Evolutionary conservation across 805 yeast species (phyloP), one percentile per base, ranked within the genome.

Genomic region (Yamadazyma takamatsuzukensis): DNA sequence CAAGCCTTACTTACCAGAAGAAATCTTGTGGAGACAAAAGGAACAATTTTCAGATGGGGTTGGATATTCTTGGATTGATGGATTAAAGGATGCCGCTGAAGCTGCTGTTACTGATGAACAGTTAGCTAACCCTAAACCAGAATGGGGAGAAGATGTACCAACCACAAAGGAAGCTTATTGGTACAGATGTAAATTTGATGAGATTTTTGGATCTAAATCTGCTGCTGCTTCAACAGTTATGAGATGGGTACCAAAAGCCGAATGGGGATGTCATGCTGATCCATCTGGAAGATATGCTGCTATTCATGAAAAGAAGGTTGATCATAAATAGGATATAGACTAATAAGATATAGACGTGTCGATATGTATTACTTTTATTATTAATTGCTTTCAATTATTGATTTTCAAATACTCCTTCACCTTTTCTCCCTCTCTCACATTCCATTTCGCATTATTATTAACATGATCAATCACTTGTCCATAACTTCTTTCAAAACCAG

Each of bases 221-320:
- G 47, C 50, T 33, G 93, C 96, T 46, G 98, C 95, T 45, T 69
- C 79, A 25, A 93, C 98, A 13, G 99, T 93, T 40, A 88, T 86
- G 97, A 83, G 98, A 76, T 93, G 99, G 99, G 68, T 93, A 65
- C 99, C 99, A 60, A 93, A 93, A 76, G 97, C 97, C 43, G 98
- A 93, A 64, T 93, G 99, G 99, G 99, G 99, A 48, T 93, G 98
- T 70, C 88, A 89, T 55, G 96, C 82, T 53, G 99, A 93, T 66
- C 99, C 99, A 34, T 84, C 96, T 36, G 99, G 99, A 47, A 85
- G 99, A 71, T 90, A 72, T 58, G 97, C 95, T 48, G 78, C 84
- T 70, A 78, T 83, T 50, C 98, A 93, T 63, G 89, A 84, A 39
- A 57, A 61, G 44, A 66, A 67, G 54, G 70, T 67, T 32, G 61